These are phyloP conservation scores for Aspergillus sp. DNA, from an alignment of 2,329 filamentous ascomycete species.

Conservation along the genomic window DNA sequence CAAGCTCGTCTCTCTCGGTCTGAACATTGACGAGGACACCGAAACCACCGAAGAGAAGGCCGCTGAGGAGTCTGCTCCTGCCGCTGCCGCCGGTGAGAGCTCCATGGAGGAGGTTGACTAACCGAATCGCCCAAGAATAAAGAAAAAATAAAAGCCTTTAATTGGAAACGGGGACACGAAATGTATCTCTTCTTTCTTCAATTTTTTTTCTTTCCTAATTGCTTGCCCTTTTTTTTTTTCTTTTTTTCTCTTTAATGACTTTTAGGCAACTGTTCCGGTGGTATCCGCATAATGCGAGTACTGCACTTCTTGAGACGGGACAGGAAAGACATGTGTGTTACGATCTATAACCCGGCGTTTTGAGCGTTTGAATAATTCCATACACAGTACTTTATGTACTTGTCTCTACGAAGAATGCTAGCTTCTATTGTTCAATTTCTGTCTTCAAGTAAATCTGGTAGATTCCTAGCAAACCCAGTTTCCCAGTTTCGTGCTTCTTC, in stretches of 20 bases:
- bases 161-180: slow-evolving; percentile 8
- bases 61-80: slow-evolving; percentile 53
- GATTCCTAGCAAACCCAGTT: not conserved
- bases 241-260: slow-evolving; percentile 5
- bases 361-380: slow-evolving; percentile 1
- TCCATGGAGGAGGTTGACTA: slow-evolving; percentile 99
- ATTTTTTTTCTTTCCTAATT: not conserved
- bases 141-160: not conserved
- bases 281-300: slow-evolving; percentile 4
- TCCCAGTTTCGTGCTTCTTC: too few relatives aligned
- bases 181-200: slow-evolving; percentile 5
- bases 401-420: not conserved
- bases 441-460: not conserved
- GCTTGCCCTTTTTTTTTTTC: slow-evolving; percentile 3
- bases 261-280: slow-evolving; percentile 6
- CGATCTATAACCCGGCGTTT: not conserved
- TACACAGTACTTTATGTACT: not conserved
- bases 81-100: slow-evolving; percentile 69
- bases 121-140: slow-evolving; percentile 16
- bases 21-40: slow-evolving; percentile 93
- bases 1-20: slow-evolving; percentile 95
- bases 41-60: slow-evolving; percentile 57
- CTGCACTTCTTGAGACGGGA: not conserved
- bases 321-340: not conserved
- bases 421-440: not conserved